These are phyloP conservation scores for Gossypium trilobum DNA, from an alignment of 441 rosid genomes.

Conservation along the genomic window DNA sequence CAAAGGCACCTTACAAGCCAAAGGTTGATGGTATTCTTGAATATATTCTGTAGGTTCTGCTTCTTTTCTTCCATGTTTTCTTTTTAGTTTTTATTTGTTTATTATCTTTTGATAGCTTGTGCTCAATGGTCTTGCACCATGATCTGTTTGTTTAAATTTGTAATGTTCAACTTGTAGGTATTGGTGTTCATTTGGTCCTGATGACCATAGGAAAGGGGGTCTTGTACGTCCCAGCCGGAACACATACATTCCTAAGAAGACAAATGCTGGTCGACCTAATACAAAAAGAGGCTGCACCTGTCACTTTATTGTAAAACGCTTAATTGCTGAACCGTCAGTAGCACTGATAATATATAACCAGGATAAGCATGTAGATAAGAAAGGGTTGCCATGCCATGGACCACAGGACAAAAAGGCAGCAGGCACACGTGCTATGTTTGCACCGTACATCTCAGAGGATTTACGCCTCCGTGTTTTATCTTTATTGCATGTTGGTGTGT, in stretches of 20 bases:
- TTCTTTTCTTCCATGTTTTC: constrained; percentile 7
- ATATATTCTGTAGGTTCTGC: constrained; percentile 61
- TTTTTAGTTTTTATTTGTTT: neutral
- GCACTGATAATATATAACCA: constrained; percentile 74
- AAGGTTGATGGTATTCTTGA: constrained; percentile 91
- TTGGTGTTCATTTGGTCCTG: constrained; percentile 97
- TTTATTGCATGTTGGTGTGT: constrained; percentile 71
- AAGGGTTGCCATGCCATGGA: constrained; percentile 84
- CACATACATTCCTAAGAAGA: constrained; percentile 66
- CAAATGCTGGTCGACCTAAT: constrained; percentile 81
- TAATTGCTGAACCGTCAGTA: constrained; percentile 72
- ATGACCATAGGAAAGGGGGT: constrained; percentile 82
- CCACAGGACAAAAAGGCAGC: constrained; percentile 88
- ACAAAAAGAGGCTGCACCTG: constrained; percentile 89
- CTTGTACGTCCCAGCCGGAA: constrained; percentile 70
- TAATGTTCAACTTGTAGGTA: constrained; percentile 43
- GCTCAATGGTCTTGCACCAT: neutral
- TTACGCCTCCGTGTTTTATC: constrained; percentile 77
- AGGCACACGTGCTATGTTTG: constrained; percentile 90
- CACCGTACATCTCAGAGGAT: constrained; percentile 90
- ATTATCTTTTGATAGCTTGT: neutral
- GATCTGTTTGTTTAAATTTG: constrained; percentile 4
- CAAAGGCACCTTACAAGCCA: constrained; percentile 49
- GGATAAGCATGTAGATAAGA: constrained; percentile 77
- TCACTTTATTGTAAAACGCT: constrained; percentile 84